These are phyloP conservation scores for Acanthamoeba royreba DNA, from an alignment of 208 protist species.

Conservation along the genomic window DNA sequence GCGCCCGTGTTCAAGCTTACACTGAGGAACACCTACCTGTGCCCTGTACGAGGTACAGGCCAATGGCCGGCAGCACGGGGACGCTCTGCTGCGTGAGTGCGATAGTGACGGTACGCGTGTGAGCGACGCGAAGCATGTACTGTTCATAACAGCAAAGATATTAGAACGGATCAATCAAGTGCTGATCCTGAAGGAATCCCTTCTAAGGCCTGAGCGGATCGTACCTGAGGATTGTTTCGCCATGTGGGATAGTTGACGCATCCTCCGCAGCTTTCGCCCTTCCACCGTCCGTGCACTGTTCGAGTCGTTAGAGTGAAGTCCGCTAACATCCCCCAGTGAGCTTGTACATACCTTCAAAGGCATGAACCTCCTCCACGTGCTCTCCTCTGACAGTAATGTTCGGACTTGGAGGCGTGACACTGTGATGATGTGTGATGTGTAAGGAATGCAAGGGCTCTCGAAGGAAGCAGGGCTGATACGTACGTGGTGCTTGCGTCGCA, in stretches of 20 bases:
- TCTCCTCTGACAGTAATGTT: background rate
- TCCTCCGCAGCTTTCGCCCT: background rate
- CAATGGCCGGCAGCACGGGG: background rate
- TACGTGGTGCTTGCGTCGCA: background rate
- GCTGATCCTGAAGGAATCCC: no score
- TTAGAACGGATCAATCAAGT: no score
- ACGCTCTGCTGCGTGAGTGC: background rate
- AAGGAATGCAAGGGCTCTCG: background rate
- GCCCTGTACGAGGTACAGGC: background rate
- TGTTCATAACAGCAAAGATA: background rate
- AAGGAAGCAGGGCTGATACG: background rate
- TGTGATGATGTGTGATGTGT: background rate
- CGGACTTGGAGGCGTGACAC: background rate
- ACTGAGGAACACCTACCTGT: background rate
- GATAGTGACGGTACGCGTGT: background rate
- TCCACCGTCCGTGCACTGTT: background rate
- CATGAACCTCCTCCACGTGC: background rate
- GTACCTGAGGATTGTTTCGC: constrained; percentile 28
- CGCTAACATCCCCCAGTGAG: no score
- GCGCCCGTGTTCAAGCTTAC: no score
- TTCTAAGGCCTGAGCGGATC: no score
- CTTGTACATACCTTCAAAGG: background rate
- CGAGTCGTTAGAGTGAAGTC: no score
- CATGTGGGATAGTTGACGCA: constrained; percentile 30
- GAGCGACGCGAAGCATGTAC: background rate